Conservation (phyloP, 2,329 filamentous ascomycete genomes). For the Ascochyta fabae region DNA sequence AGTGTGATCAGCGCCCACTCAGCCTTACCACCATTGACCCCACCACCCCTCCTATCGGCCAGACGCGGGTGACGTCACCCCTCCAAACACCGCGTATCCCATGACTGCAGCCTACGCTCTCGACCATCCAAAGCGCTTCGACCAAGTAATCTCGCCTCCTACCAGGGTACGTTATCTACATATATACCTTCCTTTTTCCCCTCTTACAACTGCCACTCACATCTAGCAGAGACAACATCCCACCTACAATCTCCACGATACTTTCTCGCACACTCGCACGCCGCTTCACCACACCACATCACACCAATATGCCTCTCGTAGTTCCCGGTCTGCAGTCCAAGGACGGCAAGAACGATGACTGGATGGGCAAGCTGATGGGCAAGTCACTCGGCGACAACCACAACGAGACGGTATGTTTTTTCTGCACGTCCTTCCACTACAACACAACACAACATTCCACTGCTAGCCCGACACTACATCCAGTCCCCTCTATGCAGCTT, state of each 20-base stretch:
- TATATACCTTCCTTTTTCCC: conserved; percentile 15
- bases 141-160: conserved; percentile 22
- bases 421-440: too few species aligned
- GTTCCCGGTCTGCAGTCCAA: conserved; percentile 55
- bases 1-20: neutral
- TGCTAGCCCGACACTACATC: too few species aligned
- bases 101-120: conserved; percentile 25
- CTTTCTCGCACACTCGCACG: conserved; percentile 2
- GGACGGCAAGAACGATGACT: conserved; percentile 47
- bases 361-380: conserved; percentile 57
- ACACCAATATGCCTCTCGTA: conserved; percentile 57
- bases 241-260: neutral
- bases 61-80: conserved; percentile 32
- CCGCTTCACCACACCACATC: conserved; percentile 5
- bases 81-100: conserved; percentile 7
- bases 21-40: neutral
- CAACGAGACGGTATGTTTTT: conserved; percentile 52
- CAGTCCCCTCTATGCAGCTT: neutral
- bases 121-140: conserved; percentile 16
- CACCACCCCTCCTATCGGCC: conserved; percentile 19
- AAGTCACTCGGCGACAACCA: conserved; percentile 59
- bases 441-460: too few species aligned
- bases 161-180: conserved; percentile 18
- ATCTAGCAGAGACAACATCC: neutral
- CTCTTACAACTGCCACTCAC: neutral